Conservation (phyloP, 306 rosid genomes). For the Styphnolobium japonicum region DNA sequence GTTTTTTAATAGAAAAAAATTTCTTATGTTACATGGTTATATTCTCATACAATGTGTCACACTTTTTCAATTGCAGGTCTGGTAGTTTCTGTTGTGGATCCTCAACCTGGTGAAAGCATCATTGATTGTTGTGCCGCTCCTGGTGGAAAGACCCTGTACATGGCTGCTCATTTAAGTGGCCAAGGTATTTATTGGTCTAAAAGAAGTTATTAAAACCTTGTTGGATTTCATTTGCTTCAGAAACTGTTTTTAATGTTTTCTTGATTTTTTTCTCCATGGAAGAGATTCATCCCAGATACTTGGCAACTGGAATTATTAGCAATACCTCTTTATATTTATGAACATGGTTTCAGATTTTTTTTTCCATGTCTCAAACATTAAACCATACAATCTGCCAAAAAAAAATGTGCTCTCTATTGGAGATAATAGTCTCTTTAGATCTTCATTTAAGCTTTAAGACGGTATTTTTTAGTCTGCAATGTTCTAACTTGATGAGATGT, state of each 20-base stretch:
- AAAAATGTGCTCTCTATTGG: background rate
- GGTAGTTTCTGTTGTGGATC: conserved; percentile 71
- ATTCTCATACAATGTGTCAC: background rate
- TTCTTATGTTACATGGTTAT: background rate
- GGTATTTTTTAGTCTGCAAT: background rate
- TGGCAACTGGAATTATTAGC: background rate
- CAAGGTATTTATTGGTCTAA: conserved; percentile 49
- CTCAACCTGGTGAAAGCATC: conserved; percentile 73
- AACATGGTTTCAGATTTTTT: background rate
- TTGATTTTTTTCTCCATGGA: background rate
- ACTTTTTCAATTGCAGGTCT: conserved; percentile 57
- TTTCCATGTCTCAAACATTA: background rate
- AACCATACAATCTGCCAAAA: background rate
- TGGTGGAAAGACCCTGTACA: conserved; percentile 84
- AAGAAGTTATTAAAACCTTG: background rate
- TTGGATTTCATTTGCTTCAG: background rate
- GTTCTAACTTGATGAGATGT: conserved; percentile 3
- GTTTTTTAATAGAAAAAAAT: background rate
- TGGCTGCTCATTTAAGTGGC: conserved; percentile 77
- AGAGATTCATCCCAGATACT: background rate
- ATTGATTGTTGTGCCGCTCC: conserved; percentile 96
- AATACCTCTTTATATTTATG: background rate
- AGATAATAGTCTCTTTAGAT: background rate
- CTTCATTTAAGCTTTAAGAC: background rate
- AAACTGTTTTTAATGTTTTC: background rate